phyloP scores from a whole-genome alignment of 2,329 filamentous ascomycete genomes.

The Colletotrichum gloeosporioides region DNA sequence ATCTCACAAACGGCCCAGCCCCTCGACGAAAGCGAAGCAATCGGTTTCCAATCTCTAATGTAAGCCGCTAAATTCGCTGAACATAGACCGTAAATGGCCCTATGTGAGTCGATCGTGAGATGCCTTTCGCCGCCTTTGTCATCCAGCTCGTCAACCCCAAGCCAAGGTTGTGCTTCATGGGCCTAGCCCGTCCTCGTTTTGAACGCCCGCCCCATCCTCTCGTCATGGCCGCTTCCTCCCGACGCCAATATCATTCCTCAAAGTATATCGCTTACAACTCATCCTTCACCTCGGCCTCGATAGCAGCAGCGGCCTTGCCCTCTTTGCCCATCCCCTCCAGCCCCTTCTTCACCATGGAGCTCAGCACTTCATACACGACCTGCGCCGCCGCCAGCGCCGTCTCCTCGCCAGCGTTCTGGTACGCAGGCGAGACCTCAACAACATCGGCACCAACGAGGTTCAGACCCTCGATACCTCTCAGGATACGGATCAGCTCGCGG shows the following conservation, averaged over 20 bases:
- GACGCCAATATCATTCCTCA: neutral
- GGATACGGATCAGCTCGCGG: constrained; percentile 81
- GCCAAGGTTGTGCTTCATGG: neutral
- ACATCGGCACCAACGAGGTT: constrained; percentile 91
- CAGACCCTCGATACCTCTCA: constrained; percentile 80
- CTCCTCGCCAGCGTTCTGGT: constrained; percentile 80
- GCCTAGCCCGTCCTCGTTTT: neutral
- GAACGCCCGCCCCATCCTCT: neutral
- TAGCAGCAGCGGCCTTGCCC: constrained; percentile 24
- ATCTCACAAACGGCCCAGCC: neutral
- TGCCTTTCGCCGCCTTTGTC: neutral
- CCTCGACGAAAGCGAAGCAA: neutral
- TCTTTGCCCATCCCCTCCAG: constrained; percentile 41
- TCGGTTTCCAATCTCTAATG: neutral
- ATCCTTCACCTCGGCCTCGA: constrained; percentile 31
- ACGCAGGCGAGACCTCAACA: constrained; percentile 87
- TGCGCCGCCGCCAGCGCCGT: constrained; percentile 85
- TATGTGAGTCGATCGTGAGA: neutral
- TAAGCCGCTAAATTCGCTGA: neutral
- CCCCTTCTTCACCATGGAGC: constrained; percentile 69
- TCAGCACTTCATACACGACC: constrained; percentile 86
- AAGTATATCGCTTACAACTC: constrained; percentile 36
- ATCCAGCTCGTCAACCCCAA: neutral
- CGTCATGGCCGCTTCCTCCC: neutral
- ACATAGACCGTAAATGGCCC: neutral